phyloP scores from a whole-genome alignment of 257 asterid genomes.

The Primulina tabacum region DNA sequence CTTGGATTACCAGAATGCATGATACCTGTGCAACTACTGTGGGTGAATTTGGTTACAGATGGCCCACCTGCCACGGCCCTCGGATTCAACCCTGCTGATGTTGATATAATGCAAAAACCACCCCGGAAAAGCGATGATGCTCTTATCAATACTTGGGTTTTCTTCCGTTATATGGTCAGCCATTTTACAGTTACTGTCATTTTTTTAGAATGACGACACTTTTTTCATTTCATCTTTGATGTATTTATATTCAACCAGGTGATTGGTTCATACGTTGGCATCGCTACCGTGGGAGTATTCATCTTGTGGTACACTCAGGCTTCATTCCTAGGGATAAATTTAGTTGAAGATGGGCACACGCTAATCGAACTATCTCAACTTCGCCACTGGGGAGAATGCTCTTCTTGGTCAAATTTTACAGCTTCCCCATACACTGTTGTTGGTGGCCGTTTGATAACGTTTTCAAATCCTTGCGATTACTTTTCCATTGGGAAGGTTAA shows the following conservation, averaged over 20 bases:
- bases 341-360: slow-evolving; percentile 69
- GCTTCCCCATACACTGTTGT: slow-evolving; percentile 60
- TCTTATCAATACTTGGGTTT: slow-evolving; percentile 72
- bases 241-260: slow-evolving; percentile 41
- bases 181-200: background rate
- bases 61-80: slow-evolving; percentile 99
- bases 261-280: slow-evolving; percentile 79
- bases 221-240: background rate
- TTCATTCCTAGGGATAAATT: slow-evolving; percentile 67
- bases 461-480: slow-evolving; percentile 72
- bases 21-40: slow-evolving; percentile 87
- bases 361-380: slow-evolving; percentile 74
- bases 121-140: slow-evolving; percentile 77
- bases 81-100: slow-evolving; percentile 88
- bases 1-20: slow-evolving; percentile 84
- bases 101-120: slow-evolving; percentile 80
- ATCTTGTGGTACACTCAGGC: slow-evolving; percentile 80
- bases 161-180: slow-evolving; percentile 79
- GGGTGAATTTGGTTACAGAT: slow-evolving; percentile 93
- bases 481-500: slow-evolving; percentile 72
- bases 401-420: slow-evolving; percentile 68
- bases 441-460: slow-evolving; percentile 49
- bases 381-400: slow-evolving; percentile 88
- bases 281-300: slow-evolving; percentile 89
- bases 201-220: background rate